Evolutionary conservation across 2,329 filamentous ascomycete species (phyloP), one percentile per base, ranked within the genome.

Genomic region (Aspergillus clavatus): DNA sequence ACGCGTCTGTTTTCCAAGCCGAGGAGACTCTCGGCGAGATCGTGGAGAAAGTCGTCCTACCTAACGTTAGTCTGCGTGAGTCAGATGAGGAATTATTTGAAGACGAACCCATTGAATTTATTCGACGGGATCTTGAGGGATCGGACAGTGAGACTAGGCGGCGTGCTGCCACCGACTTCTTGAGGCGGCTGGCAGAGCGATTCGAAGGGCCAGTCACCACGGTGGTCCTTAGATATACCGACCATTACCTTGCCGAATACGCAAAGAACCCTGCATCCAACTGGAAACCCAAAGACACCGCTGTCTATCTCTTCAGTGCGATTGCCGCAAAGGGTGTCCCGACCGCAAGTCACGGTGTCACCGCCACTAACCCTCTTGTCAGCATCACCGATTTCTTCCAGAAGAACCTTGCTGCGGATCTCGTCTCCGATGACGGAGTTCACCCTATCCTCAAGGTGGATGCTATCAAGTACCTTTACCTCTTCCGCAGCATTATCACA

Each of bases 31-130:
- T 97, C 27, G 82, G 83, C 14, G 86, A 95, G 65, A 87, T 98
- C 42, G 87, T 96, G 7, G 89, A 97, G 66, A 95, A 95, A 71
- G 93, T 97, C 47, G 87, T 98, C 45, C 72, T 98, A 53, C 91
- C 93, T 7, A 98, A 98, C 60, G 82, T 98, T 47, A 86, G 86
- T 12, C 74, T 98, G 48, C 83, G 94, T 54, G 93, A 96, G 60
- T 93, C 90, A 0, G 94, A 98, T 55, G 80, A 95, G 43, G 93
- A 98, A 66, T 79, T 95, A 55, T 97, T 98, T 58, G 93, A 98
- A 65, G 94, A 98, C 63, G 94, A 98, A 72, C 93, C 93, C 0
- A 98, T 98, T 54, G 93, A 98, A 68, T 98, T 95, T 64, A 98
- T 98, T 61, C 81, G 93, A 52, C 81, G 89, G 59, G 93, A 98